Evolutionary conservation across 441 rosid species (phyloP), one percentile per base, ranked within the genome.

Genomic region (Arabidopsis lyrata): DNA sequence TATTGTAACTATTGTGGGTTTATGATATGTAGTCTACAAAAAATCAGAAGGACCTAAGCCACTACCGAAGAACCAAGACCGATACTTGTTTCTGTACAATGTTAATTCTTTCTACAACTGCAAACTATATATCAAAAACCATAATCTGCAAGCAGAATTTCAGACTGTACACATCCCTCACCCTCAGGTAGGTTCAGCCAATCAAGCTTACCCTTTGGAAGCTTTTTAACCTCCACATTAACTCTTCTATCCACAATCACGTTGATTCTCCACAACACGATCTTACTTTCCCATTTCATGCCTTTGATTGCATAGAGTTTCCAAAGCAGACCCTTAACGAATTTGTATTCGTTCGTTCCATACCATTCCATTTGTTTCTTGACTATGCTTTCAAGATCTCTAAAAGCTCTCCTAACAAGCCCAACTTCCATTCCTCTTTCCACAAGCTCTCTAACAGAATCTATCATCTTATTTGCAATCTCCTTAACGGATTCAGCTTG

Each of bases 381-480:
- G 38, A 70, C 65, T 14, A 58, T 47, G 1, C 0, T 47, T 45
- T 70, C 74, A 9, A 70, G 1, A 5, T 70, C 66, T 22, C 57
- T 58, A 4, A 70, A 58, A 18, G 15, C 74, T 45, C 66, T 70
- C 20, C 54, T 56, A 31, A 56, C 63, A 6, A 56, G 5, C 3
- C 73, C 73, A 24, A 68, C 73, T 56, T 68, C 73, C 63, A 54
- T 68, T 11, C 4, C 11, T 22, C 44, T 55, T 29, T 12, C 18
- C 22, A 56, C 73, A 15, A 67, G 72, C 38, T 56, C 32, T 47
- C 9, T 56, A 65, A 56, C 65, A 9, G 72, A 68, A 27, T 41
- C 12, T 16, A 42, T 5, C 72, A 68, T 68, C 61, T 52, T 53
- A 22, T 24, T 0, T 5, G 11, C 24, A 18, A 65, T 34, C 53